Percentiles rank a stretch among this genome's conserved stretches.
These are phyloP conservation scores for Garcia nutans DNA, from an alignment of 345 rosid genomes.

Conservation along the genomic window DNA sequence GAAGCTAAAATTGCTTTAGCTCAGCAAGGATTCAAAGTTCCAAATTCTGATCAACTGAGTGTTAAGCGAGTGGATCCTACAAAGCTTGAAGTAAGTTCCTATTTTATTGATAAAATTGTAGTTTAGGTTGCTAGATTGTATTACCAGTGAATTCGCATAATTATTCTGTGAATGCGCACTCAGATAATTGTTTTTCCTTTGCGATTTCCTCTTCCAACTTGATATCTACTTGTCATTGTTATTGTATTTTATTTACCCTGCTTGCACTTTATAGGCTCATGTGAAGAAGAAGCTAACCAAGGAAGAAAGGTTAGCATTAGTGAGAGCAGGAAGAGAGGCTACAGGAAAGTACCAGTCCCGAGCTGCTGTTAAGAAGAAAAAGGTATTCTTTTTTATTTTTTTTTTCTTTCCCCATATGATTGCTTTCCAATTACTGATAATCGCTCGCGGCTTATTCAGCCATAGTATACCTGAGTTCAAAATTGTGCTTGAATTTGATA, in stretches of 20 bases:
- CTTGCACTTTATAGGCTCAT: slow-evolving; percentile 59
- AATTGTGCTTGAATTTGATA: not conserved
- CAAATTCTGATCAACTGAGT: slow-evolving; percentile 70
- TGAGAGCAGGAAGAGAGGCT: slow-evolving; percentile 88
- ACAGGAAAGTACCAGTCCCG: slow-evolving; percentile 67
- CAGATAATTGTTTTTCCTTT: not conserved
- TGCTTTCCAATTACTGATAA: not conserved
- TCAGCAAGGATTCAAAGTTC: slow-evolving; percentile 79
- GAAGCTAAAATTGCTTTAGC: slow-evolving; percentile 63
- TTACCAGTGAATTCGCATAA: slow-evolving; percentile 1
- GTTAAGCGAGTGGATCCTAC: slow-evolving; percentile 82
- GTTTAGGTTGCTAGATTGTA: not conserved
- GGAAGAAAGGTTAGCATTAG: slow-evolving; percentile 73
- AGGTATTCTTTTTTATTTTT: slow-evolving; percentile 38
- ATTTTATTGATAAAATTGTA: slow-evolving; percentile 6
- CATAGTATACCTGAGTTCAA: too few species aligned
- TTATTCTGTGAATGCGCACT: not conserved
- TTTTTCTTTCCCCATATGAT: not conserved
- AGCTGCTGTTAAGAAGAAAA: slow-evolving; percentile 76
- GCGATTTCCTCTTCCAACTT: not conserved
- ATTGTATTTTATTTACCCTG: not conserved
- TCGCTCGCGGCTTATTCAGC: too few species aligned
- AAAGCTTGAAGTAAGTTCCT: slow-evolving; percentile 73
- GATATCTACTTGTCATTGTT: not conserved
- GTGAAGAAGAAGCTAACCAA: slow-evolving; percentile 69